These are phyloP conservation scores for Malassezia restricta DNA, from an alignment of 1,284 basidiomycete genomes.

Conservation along the genomic window DNA sequence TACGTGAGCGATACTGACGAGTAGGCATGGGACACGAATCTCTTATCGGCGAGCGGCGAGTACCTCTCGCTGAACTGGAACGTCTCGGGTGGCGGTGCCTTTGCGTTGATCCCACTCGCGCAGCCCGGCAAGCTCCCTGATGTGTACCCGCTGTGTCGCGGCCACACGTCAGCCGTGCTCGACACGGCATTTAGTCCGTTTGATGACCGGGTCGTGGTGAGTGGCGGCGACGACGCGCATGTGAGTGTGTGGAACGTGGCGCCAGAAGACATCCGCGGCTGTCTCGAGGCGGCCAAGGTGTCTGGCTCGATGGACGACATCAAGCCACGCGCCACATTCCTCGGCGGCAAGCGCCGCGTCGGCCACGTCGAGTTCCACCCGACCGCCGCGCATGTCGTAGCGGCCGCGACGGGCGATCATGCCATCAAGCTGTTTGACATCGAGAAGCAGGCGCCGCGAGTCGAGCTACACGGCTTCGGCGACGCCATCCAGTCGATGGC, in stretches of 20 bases:
- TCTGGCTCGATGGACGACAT: constrained; percentile 52
- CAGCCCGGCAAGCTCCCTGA: constrained; percentile 63
- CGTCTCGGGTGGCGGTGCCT: constrained; percentile 82
- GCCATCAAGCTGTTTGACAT: constrained; percentile 78
- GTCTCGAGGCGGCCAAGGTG: constrained; percentile 49
- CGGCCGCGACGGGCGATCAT: constrained; percentile 76
- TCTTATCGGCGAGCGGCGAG: constrained; percentile 60
- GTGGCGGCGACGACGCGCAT: constrained; percentile 84
- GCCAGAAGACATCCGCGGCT: constrained; percentile 46
- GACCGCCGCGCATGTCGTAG: constrained; percentile 72
- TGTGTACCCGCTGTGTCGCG: constrained; percentile 77
- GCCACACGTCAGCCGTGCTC: constrained; percentile 67
- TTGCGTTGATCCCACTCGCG: constrained; percentile 69
- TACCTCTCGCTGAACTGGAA: constrained; percentile 91
- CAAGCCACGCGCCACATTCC: constrained; percentile 55
- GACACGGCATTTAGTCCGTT: constrained; percentile 96
- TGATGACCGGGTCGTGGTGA: constrained; percentile 77
- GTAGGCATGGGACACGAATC: constrained; percentile 85
- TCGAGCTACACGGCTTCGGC: constrained; percentile 62
- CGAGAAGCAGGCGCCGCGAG: constrained; percentile 43
- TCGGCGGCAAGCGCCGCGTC: constrained; percentile 57
- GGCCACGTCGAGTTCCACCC: constrained; percentile 93
- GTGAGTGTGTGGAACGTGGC: constrained; percentile 77
- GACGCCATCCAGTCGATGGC: constrained; percentile 78
- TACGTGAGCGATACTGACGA: constrained; percentile 2